Evolutionary conservation across 768 basidiomycete species (phyloP), one percentile per base, ranked within the genome.

Genomic region (Lactarius deliciosus): DNA sequence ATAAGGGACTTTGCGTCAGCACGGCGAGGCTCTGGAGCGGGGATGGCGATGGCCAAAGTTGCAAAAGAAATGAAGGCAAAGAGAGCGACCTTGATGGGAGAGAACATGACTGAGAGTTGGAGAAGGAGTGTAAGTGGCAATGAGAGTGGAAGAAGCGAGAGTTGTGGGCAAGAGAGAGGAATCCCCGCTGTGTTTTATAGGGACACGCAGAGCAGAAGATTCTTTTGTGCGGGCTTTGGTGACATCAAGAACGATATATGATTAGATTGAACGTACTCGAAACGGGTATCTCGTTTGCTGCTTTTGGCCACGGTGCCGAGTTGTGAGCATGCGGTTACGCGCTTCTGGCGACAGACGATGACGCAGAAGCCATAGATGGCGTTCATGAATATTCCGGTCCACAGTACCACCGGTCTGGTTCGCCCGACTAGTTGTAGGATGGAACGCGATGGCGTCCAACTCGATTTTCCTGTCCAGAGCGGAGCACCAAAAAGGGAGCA

Each of bases 341-440:
- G 50, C 8, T 47, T 13, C 15, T 22, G 10, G 50, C 50, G 65
- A 63, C 47, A 63, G 47, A 28, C 40, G 40, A 58, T 54, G 47
- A 16, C n/a, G 57, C 41, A 66, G 65, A 66, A 66, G 65, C 16
- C 34, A 18, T 38, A 22, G 36, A 34, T 53, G 61, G 34, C 30
- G 41, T 10, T 57, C 34, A 34, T 43, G 45, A 20, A 34, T 50
- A 40, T 56, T 56, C 32, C 28, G 32, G 32, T 56, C 20, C 28
- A 56, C 7, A 50, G 6, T 15, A 25, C 25, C 13, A 25, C 50
- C 50, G 50, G 50, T 25, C 13, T 22, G 25, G 25, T 7, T 11
- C 50, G 16, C 7, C 18, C 41, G 16, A 41, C 41, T 38, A 10
- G 22, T 0, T 47, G 45, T 13, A 50, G 47, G 10, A 32, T 15